Percentiles rank a stretch among this genome's conserved stretches.
These are phyloP conservation scores for Nakazawaea wyomingensis DNA, from an alignment of 805 yeast species.

Conservation along the genomic window DNA sequence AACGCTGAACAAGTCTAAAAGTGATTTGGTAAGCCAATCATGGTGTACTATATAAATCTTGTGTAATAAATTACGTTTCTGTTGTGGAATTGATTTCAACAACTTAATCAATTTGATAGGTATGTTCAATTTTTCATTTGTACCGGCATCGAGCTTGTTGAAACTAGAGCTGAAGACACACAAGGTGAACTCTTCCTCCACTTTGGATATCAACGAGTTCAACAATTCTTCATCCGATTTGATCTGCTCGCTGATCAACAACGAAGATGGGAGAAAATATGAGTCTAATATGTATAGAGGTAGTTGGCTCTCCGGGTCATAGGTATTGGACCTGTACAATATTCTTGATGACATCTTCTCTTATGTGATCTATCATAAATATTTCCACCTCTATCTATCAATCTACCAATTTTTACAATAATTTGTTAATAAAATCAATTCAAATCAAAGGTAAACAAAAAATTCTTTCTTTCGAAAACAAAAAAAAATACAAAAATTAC, in stretches of 20 bases:
- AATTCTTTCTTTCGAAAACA: no score
- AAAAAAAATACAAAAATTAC: no score
- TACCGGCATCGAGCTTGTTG: conserved; percentile 31
- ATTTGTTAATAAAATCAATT: no score
- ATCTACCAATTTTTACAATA: no score
- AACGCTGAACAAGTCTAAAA: conserved; percentile 65
- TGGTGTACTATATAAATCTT: conserved; percentile 83
- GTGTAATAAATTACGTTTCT: conserved; percentile 45
- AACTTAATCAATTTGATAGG: conserved; percentile 35
- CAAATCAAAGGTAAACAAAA: no score
- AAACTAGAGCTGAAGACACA: conserved; percentile 52
- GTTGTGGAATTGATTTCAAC: conserved; percentile 51
- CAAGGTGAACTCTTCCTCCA: conserved; percentile 7
- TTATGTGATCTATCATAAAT: not conserved
- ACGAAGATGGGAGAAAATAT: conserved; percentile 65
- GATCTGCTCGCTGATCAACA: conserved; percentile 17
- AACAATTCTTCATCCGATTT: conserved; percentile 8
- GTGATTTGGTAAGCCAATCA: conserved; percentile 79
- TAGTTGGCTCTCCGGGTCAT: conserved; percentile 60
- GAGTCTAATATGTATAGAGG: conserved; percentile 85
- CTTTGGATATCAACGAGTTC: not conserved
- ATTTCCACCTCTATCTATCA: no score
- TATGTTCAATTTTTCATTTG: conserved; percentile 23
- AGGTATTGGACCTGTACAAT: conserved; percentile 54
- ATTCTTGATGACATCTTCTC: conserved; percentile 21